Evolutionary conservation across 768 basidiomycete species (phyloP), one percentile per base, ranked within the genome.

Genomic region (Pleurotus djamor): DNA sequence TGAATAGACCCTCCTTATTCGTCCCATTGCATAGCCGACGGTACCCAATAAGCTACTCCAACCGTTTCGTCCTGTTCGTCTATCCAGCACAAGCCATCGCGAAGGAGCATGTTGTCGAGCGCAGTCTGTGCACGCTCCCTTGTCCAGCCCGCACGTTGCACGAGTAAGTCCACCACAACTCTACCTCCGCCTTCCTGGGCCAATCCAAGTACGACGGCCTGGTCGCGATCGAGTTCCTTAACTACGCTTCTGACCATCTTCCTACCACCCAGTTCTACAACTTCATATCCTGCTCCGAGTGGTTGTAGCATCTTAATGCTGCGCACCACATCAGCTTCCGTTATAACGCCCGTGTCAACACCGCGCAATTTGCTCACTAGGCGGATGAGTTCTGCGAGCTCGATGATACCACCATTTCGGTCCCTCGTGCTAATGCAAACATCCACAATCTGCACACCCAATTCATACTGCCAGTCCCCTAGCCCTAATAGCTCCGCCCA

Each of bases 401-500:
- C 90, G 50, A 99, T 93, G 55, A 99, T 74, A 0, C 97, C 97
- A 0, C 97, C 97, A 66, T 98, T 98, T 48, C 88, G 78, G 64
- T 92, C 91, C 59, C 94, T 79, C 13, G 92, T 95, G 75, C 84
- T 90, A 48, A 95, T 89, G 66, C 93, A 95, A 45, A 95, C 83
- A 69, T 94, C 94, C 52, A 97, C 93, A 61, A 96, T 91, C 76
- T 96, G 96, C 41, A 98, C 94, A 8, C 94, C 94, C 5, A 98
- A 83, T 67, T 97, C 96, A 69, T 93, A 91, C 66, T 95, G 91
- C 94, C 95, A 98, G 69, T 98, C 97, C 13, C 93, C 88, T 57
- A 97, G 73, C 6, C 88, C 89, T 37, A 95, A 82, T 67, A 94
- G 76, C 69, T 96, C 94, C 2, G 89, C 88, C 93, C 94, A 97